Evolutionary conservation across 805 yeast species (phyloP), one percentile per base, ranked within the genome.

Genomic region (Pichia rugopelliculosa): DNA sequence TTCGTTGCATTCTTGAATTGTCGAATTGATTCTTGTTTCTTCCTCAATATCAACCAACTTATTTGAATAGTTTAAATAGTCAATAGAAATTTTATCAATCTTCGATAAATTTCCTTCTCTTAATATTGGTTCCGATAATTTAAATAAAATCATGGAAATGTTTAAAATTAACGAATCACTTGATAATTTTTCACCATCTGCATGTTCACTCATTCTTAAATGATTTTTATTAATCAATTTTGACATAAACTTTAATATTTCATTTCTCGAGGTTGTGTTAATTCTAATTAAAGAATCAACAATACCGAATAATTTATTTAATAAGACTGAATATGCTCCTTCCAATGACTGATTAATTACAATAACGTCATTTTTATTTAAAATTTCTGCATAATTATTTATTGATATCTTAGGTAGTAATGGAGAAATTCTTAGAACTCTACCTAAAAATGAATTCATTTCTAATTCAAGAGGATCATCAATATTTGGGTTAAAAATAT

Each of bases 151-250:
- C 51, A 79, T 60, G 0, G 89, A 71, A 17, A 88, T 73, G 65
- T 91, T 91, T 45, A 82, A 71, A 85, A 89, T 84, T 52, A 93
- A 75, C 1, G 88, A 88, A 68, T 91, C 88, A 8, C 87, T 73
- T 1, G 95, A 81, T 44, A 86, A 68, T 48, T 79, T 75, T 15
- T 72, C 69, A 12, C 78, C 75, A 56, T 84, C 81, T 3, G 90
- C 84, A 61, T 87, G 95, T 53, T 84, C 80, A 45, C 96, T 96
- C 56, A 87, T 76, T 67, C 98, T 80, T 55, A 87, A 74, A 64
- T 89, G 97, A 61, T 90, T 89, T 44, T 77, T 73, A 57, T 91
- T 87, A n/a, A 87, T 76, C 37, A 88, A 73, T 24, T 74, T 74
- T 1, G 86, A 84, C 64, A 90, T 80, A 72, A 82, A 89, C 42